Evolutionary conservation across 345 rosid genomes (phyloP).

Genomic region (Eucalyptus regnans): DNA sequence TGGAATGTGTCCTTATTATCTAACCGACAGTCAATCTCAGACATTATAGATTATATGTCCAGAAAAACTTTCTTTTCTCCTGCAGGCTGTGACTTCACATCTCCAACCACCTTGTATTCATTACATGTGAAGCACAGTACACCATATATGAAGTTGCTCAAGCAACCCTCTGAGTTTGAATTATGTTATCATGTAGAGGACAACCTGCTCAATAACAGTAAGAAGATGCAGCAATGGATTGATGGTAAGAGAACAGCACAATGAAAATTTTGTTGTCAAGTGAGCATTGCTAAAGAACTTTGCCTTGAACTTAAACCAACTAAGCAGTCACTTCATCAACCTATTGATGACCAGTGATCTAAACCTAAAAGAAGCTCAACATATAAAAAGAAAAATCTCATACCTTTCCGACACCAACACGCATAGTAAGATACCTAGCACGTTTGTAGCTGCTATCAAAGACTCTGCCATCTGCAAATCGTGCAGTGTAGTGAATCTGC

Average conservation of each 20-base stretch:
- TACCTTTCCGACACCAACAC: slow-evolving; percentile 92
- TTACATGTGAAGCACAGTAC: background rate
- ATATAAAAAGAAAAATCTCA: background rate
- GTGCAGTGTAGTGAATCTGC: slow-evolving; percentile 84
- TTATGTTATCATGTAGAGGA: background rate
- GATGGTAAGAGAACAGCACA: background rate
- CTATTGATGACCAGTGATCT: background rate
- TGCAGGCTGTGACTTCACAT: background rate
- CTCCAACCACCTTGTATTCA: background rate
- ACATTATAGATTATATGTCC: background rate
- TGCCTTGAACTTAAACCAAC: background rate
- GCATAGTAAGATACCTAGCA: slow-evolving; percentile 86
- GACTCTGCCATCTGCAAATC: slow-evolving; percentile 81
- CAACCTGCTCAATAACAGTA: background rate
- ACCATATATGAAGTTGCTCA: background rate
- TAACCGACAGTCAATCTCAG: background rate
- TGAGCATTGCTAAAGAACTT: background rate
- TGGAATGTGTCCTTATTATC: background rate
- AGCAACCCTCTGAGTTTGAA: background rate
- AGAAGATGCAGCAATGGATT: background rate
- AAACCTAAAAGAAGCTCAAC: background rate
- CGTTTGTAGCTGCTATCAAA: slow-evolving; percentile 96
- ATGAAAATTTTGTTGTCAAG: background rate
- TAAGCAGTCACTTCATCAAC: background rate
- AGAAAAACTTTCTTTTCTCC: background rate